Base-by-base conservation (phyloP, 1,284 basidiomycete genomes). In the Boletus smithii region DNA sequence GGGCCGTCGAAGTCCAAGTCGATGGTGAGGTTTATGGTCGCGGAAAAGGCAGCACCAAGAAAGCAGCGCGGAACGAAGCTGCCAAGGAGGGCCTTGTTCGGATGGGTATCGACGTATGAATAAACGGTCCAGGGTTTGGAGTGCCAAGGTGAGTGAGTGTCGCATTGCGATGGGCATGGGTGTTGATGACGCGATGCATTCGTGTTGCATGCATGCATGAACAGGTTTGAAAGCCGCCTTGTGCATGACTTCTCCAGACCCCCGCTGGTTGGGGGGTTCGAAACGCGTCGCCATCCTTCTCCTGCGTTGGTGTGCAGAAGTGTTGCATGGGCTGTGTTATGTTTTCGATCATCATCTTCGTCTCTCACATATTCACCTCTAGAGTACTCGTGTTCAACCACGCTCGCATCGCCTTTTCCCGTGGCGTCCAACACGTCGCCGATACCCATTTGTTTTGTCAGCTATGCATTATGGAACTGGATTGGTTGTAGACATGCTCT, bases 31-130 rank as follows among this genome's bases (percentile, higher is more conserved):
- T 73, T 41, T 73, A 76, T 64, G 85, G 85, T 3, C 61, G 60
- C 13, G 87, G 86, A 1, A 73, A 68, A 45, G 86, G 85, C 8
- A 78, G 73, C 54, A 87, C 85, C 38, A 89, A 89, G 75, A 87
- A 84, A 62, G 75, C 76, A 3, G 87, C 86, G 1, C 75, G 81
- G 60, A 88, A 88, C 58, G 86, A 81, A 53, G 81, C 82, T 3
- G 81, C 81, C 23, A 83, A 80, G 59, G 68, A 75, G 48, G 81
- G 79, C 2, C 67, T 83, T 46, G 60, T 68, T 55, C 73, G 65
- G 41, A 48, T 83, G 59, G 79, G 75, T 3, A 65, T 80, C 37
- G 46, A 59, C 41, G 73, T 78, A 1, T 64, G 45, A 59, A 27
- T 2, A 17, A 2, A 23, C 1, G 17, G 8, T 20, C 13, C 14